Conservation (phyloP, 2,329 filamentous ascomycete genomes). For the Exophiala sp. region DNA sequence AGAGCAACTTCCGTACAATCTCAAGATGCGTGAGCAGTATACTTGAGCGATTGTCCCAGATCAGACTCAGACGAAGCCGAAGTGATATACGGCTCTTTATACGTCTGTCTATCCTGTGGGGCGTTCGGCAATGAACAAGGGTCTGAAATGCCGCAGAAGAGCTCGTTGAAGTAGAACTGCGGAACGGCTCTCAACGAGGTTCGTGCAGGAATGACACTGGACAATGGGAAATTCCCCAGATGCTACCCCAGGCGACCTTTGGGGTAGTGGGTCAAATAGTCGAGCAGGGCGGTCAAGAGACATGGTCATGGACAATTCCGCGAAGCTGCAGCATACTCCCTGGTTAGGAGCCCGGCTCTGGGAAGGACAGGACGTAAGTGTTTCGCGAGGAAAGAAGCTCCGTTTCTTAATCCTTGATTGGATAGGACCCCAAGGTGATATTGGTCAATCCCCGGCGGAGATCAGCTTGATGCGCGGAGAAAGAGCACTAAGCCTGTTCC, state of each 20-base stretch:
- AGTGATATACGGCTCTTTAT: not conserved
- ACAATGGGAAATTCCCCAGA: conserved; percentile 1
- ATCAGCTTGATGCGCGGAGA: conserved; percentile 6
- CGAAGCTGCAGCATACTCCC: not conserved
- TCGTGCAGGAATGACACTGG: not conserved
- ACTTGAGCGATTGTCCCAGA: not conserved
- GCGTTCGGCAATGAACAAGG: conserved; percentile 13
- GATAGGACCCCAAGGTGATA: not conserved
- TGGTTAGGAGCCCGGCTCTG: not conserved
- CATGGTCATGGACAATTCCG: not conserved
- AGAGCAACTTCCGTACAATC: not conserved
- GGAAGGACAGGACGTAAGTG: too few relatives aligned
- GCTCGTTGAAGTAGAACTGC: not conserved
- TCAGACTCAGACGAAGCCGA: not conserved
- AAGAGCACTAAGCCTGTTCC: conserved; percentile 7
- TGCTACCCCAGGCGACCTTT: conserved; percentile 6
- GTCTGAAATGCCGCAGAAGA: conserved; percentile 1
- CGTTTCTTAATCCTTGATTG: conserved; percentile 2
- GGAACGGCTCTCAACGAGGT: not conserved
- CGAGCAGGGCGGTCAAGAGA: not conserved
- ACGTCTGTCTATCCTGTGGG: conserved; percentile 2
- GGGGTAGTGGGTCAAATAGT: not conserved
- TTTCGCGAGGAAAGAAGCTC: not conserved
- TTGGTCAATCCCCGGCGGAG: conserved; percentile 1
- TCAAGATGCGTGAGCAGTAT: not conserved